A percentile compares a stretch with the other conserved stretches of the same genome.
These are phyloP conservation scores for Epicoccum nigrum DNA, from an alignment of 2,329 filamentous ascomycete genomes.

Conservation along the genomic window DNA sequence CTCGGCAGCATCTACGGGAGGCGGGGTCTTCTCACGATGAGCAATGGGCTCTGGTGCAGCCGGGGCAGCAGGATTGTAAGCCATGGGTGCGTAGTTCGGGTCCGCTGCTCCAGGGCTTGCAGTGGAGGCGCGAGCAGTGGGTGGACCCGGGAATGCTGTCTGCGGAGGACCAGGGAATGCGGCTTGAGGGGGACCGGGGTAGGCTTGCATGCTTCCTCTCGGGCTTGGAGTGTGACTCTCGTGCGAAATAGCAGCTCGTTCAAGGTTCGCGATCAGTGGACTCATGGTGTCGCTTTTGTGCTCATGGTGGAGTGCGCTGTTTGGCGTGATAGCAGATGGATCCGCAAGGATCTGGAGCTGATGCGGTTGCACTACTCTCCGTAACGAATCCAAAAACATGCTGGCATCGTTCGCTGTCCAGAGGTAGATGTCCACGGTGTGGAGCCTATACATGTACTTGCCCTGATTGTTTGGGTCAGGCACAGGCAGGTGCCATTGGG, in stretches of 20 bases:
- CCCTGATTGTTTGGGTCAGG: constrained; percentile 75
- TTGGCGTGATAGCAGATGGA: constrained; percentile 46
- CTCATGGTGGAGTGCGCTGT: constrained; percentile 45
- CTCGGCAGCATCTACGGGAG: constrained; percentile 68
- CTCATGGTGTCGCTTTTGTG: constrained; percentile 62
- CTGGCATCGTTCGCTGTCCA: constrained; percentile 76
- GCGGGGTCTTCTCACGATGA: constrained; percentile 79
- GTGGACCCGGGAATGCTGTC: constrained; percentile 43
- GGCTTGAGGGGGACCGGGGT: constrained; percentile 46
- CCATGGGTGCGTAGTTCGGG: constrained; percentile 66
- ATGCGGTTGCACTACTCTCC: constrained; percentile 69
- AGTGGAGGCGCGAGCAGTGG: constrained; percentile 38
- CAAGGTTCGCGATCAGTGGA: constrained; percentile 74
- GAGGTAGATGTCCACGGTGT: constrained; percentile 79
- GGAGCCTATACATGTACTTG: constrained; percentile 79
- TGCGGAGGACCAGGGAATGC: constrained; percentile 45
- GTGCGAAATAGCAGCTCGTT: constrained; percentile 70
- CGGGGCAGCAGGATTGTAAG: constrained; percentile 81
- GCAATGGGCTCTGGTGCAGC: constrained; percentile 73
- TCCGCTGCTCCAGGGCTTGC: constrained; percentile 35
- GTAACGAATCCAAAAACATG: constrained; percentile 71
- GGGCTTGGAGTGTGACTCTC: constrained; percentile 48
- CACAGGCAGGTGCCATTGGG: constrained; percentile 75
- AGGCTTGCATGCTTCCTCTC: constrained; percentile 48
- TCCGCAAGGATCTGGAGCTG: constrained; percentile 43